Base-by-base conservation (phyloP, 2,329 filamentous ascomycete species). In the Pseudogymnoascus sp. region DNA sequence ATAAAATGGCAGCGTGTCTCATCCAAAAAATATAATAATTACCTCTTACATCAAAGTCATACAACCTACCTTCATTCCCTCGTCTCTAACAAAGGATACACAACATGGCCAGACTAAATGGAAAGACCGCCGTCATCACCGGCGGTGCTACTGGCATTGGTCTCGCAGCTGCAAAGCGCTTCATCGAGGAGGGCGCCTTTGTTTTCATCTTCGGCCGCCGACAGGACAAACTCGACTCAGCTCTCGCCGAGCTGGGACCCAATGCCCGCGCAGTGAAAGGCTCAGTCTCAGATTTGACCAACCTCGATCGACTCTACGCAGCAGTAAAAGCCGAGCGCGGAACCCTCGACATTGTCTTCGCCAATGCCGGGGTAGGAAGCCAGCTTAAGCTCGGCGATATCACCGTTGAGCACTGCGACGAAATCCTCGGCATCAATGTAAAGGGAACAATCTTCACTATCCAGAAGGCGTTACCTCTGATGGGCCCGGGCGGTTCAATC, bases 391-490 rank as follows among this genome's bases (percentile, higher is more conserved):
- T 67, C 41, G 65, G 65, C 60, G 50, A 66, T 41, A 64, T 67
- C 65, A 67, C 65, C 41, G 63, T 63, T 38, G 65, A 67, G 62
- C 65, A 67, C 61, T 63, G 61, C 33, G 60, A 69, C 12, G 67
- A 68, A 3, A 64, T 69, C 1, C 73, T 77, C 58, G 63, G 67
- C 25, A 61, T 69, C 60, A 77, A 76, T 61, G 65, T 75, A 2
- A 67, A 70, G 11, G 73, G 74, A 1, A 65, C 74, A 0, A 61
- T 78, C 11, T 74, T 73, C 65, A 63, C 72, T 36, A 65, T 69
- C 4, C 73, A 77, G 50, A 71, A 72, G 4, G 71, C 65, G 4
- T 63, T 67, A 54, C 65, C 65, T 41, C 60, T 67, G 30, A 66
- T 67, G 65, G 58, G 60, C 37, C 9, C 58, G 54, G 65, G 65